Base-by-base conservation (phyloP, 139 green algal species). In the Auxenochlorella pyrenoidosa region DNA sequence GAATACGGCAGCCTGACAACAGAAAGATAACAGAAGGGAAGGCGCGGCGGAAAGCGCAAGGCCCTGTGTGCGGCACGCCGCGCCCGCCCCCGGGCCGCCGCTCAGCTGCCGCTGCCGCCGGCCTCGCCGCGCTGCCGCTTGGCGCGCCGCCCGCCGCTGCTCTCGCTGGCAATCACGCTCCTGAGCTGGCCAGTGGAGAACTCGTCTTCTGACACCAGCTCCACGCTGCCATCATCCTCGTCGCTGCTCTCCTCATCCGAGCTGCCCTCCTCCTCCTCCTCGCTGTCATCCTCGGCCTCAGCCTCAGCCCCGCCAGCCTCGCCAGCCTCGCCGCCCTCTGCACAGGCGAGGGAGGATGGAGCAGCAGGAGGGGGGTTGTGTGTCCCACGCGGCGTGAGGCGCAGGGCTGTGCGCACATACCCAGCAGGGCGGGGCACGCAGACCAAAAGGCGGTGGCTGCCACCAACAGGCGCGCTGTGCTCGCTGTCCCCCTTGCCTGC, bases 121-220 rank as follows among this genome's bases (percentile, higher is more conserved):
- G 63, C 24, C 28, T 34, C 63, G 63, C 28, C 63, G 58, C 80
- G 80, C 80, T 76, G 80, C 63, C 80, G 80, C 80, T 85, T 86
- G 43, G 81, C 30, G 63, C 47, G 43, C 82, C 47, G n/a, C 47
- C 66, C 66, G 82, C 82, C 51, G 66, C 82, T 79, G 68, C 66
- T 63, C 32, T 86, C 68, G 19, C 44, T 34, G 19, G 47, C 43
- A 8, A 78, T 86, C 80, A 43, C 30, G 41, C 63, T 77, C 28
- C 40, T 43, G 34, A 89, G 87, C 72, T 80, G 30, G 5, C 65
- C 79, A 26, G n/a, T 88, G 43, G 68, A 79, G 44, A 91, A 89
- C 5, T 79, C 85, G 2, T 89, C 84, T 28, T 91, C 88, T 22
- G 26, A 75, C 2, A 92, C 89, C 34, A 91, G 70, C 79, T 91